Evolutionary conservation across 116 monocot genomes (phyloP), one percentile per base, ranked within the genome.

Genomic region (Posidonia oceanica): DNA sequence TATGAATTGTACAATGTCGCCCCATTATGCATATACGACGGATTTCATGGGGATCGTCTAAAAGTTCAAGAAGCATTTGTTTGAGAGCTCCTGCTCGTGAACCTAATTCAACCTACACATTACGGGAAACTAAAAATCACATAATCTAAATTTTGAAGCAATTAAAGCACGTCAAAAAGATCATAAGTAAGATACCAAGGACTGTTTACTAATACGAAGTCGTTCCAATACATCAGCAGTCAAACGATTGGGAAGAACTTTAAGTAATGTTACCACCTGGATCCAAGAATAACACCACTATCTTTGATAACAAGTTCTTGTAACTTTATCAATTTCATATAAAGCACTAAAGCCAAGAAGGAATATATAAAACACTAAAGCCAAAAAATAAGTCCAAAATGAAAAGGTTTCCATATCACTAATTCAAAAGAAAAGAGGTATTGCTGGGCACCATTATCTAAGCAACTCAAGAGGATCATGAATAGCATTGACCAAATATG

Each of bases 41-140:
- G 52, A 97, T 97, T 81, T 85, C 89, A 76, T 85, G 78, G 21
- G 87, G 82, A 79, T 97, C 96, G 56, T 97, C 96, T 23, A 97
- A 75, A 75, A 97, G 78, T 73, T 97, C 96, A 73, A 97, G 85
- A 4, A 97, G 81, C 96, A 97, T 97, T 75, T 97, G 96, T 75
- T 97, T 97, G 41, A 97, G 87, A 16, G 88, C 84, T 40, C 96
- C 96, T 48, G 92, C 96, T 54, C 83, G 79, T 67, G 96, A 97
- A 64, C 87, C 92, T 79, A 97, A 73, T 78, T 97, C 92, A 80
- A 97, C 94, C 94, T 94, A 77, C 38, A 55, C 10, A 23, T 29
- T 36, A 14, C 29, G 13, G 5, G 53, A 68, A 54, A 68, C 5
- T 48, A 21, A 36, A 7, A 68, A 53, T 22, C 8, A 29, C 23